Evolutionary conservation across 1,284 basidiomycete genomes (phyloP).

Genomic region (Porodaedalea pini): DNA sequence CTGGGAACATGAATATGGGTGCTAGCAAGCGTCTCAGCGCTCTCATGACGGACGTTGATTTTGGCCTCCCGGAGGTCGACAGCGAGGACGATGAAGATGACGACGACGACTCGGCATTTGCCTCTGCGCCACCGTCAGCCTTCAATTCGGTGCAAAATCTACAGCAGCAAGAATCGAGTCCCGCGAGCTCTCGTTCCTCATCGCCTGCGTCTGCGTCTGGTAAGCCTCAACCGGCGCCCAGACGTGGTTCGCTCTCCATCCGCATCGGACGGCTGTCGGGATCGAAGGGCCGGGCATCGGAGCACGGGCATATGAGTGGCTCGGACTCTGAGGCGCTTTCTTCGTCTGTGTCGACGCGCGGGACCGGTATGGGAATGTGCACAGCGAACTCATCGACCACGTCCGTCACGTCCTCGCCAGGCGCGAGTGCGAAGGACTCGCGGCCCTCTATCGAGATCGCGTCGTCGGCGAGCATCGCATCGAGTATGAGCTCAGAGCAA

Average conservation of each 20-base stretch:
- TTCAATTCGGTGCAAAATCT: slow-evolving; percentile 11
- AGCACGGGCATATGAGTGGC: slow-evolving; percentile 13
- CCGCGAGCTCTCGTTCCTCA: slow-evolving; percentile 4
- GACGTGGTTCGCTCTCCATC: slow-evolving; percentile 16
- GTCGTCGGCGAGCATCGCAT: slow-evolving; percentile 9
- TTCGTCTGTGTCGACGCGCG: slow-evolving; percentile 14
- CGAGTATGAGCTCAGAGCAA: slow-evolving; percentile 1
- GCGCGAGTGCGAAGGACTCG: slow-evolving; percentile 4
- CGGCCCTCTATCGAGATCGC: slow-evolving; percentile 16
- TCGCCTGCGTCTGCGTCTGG: not conserved
- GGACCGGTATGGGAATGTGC: not conserved
- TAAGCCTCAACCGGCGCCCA: not conserved
- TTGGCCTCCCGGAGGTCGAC: slow-evolving; percentile 19
- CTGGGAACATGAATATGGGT: slow-evolving; percentile 4
- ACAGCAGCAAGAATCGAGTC: not conserved
- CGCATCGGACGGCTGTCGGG: slow-evolving; percentile 14
- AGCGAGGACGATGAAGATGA: slow-evolving; percentile 20
- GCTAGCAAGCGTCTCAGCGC: slow-evolving; percentile 19
- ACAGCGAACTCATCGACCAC: slow-evolving; percentile 19
- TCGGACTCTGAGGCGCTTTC: slow-evolving; percentile 18
- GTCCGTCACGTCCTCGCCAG: slow-evolving; percentile 14
- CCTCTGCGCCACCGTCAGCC: slow-evolving; percentile 2
- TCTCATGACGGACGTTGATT: slow-evolving; percentile 17
- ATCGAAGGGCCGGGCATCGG: not conserved
- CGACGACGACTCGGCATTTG: slow-evolving; percentile 1